These are phyloP conservation scores for Tetraselmis striata DNA, from an alignment of 139 green algal genomes.

Conservation along the genomic window DNA sequence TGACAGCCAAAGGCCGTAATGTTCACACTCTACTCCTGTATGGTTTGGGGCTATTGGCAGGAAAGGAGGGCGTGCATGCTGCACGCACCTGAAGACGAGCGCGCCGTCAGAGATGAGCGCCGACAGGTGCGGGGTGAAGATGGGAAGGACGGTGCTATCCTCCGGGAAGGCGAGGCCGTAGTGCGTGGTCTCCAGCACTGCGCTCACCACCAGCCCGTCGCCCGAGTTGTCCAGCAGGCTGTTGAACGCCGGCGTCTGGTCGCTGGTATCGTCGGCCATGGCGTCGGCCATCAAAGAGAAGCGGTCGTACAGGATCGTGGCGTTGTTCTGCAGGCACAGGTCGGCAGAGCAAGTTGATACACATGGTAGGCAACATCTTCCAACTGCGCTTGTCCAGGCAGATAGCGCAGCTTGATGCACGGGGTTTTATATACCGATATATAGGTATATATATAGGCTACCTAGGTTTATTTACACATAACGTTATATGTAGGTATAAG, in stretches of 20 bases:
- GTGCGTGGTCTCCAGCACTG: background rate
- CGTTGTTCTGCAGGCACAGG: background rate
- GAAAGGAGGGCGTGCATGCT: too few relatives aligned
- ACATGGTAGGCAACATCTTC: too few relatives aligned
- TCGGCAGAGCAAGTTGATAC: too few relatives aligned
- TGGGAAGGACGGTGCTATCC: background rate
- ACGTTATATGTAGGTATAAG: too few relatives aligned
- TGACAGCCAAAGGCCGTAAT: too few relatives aligned
- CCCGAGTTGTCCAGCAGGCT: background rate
- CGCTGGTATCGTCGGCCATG: background rate
- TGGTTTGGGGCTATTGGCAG: too few relatives aligned
- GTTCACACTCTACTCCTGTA: too few relatives aligned
- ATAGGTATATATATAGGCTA: too few relatives aligned
- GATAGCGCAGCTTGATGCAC: too few relatives aligned
- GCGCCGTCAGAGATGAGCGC: background rate
- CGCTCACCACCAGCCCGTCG: background rate
- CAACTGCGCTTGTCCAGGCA: too few relatives aligned
- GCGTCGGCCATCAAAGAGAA: background rate
- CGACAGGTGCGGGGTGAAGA: background rate
- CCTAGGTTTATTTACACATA: too few relatives aligned
- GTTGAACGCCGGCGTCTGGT: background rate
- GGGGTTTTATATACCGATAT: too few relatives aligned
- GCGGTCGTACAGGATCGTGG: background rate
- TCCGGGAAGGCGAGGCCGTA: background rate
- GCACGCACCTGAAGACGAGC: background rate